Evolutionary conservation across 495 filamentous ascomycete genomes (phyloP).

Genomic region (Pyronema omphalodes): DNA sequence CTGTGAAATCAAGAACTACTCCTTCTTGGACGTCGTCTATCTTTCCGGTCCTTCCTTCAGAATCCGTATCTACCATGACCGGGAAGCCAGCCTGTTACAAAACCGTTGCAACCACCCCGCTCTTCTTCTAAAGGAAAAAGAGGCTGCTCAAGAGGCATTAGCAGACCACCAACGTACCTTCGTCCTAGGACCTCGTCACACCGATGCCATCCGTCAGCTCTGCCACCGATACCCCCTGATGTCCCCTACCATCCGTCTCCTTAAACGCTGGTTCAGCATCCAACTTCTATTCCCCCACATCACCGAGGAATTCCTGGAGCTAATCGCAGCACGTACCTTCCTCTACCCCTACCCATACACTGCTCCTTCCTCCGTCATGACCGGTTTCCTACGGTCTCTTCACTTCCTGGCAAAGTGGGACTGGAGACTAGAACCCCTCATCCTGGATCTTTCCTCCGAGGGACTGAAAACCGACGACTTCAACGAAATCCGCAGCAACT

Average conservation of each 20-base stretch:
- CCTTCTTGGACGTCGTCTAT: slow-evolving; percentile 69
- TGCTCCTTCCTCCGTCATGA: slow-evolving; percentile 55
- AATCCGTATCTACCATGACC: slow-evolving; percentile 58
- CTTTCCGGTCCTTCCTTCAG: slow-evolving; percentile 47
- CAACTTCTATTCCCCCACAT: slow-evolving; percentile 66
- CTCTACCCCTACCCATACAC: slow-evolving; percentile 69
- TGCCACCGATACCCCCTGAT: slow-evolving; percentile 66
- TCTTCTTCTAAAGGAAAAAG: slow-evolving; percentile 38
- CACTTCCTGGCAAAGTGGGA: slow-evolving; percentile 69
- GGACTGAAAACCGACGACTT: slow-evolving; percentile 27
- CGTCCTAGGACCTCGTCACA: slow-evolving; percentile 54
- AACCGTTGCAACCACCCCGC: slow-evolving; percentile 55
- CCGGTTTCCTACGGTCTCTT: slow-evolving; percentile 65
- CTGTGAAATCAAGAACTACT: slow-evolving; percentile 47
- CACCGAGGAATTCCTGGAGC: slow-evolving; percentile 62
- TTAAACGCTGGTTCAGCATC: slow-evolving; percentile 74
- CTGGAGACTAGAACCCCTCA: slow-evolving; percentile 65
- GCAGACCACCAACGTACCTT: slow-evolving; percentile 53
- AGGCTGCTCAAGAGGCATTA: slow-evolving; percentile 48
- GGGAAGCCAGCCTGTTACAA: slow-evolving; percentile 66
- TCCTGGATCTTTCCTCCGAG: slow-evolving; percentile 43
- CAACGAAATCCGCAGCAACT: slow-evolving; percentile 40
- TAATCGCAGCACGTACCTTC: slow-evolving; percentile 56
- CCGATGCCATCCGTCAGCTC: slow-evolving; percentile 56
- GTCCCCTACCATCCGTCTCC: slow-evolving; percentile 67